phyloP scores from a whole-genome alignment of 2,329 filamentous ascomycete species.

The Xylaria sp. region DNA sequence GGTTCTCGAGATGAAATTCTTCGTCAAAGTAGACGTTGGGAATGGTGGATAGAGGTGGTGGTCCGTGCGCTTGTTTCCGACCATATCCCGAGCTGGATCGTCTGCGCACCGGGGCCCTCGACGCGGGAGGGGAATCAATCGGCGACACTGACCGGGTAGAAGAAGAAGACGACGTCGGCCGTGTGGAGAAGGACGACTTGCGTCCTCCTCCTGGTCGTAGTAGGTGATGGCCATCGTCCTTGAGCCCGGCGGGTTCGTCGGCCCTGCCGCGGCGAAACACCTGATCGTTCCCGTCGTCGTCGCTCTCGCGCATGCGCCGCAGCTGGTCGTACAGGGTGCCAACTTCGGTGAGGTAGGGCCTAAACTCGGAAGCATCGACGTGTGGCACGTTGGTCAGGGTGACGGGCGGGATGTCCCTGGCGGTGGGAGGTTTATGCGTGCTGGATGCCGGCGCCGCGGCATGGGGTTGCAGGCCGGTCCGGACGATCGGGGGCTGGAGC shows the following conservation, averaged over 20 bases:
- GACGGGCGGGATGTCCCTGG: slow-evolving; percentile 92
- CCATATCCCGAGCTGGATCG: slow-evolving; percentile 60
- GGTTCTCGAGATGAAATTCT: slow-evolving; percentile 94
- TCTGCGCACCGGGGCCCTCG: slow-evolving; percentile 48
- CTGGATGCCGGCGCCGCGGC: slow-evolving; percentile 75
- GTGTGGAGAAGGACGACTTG: slow-evolving; percentile 51
- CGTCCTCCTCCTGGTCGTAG: slow-evolving; percentile 58
- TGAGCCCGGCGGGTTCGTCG: slow-evolving; percentile 53
- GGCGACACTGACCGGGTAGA: slow-evolving; percentile 63
- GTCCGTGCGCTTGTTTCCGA: slow-evolving; percentile 73
- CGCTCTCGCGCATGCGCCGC: slow-evolving; percentile 80
- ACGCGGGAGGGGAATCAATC: slow-evolving; percentile 55
- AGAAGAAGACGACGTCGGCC: slow-evolving; percentile 56
- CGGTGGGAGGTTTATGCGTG: slow-evolving; percentile 82
- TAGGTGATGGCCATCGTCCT: slow-evolving; percentile 59
- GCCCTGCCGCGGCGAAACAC: slow-evolving; percentile 54
- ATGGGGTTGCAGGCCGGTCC: slow-evolving; percentile 86
- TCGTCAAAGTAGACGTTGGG: slow-evolving; percentile 95
- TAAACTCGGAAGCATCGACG: slow-evolving; percentile 82
- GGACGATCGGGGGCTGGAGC: slow-evolving; percentile 88
- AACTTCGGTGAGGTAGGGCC: slow-evolving; percentile 84
- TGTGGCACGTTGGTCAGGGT: slow-evolving; percentile 87
- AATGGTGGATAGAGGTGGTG: slow-evolving; percentile 90
- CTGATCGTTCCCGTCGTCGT: slow-evolving; percentile 67
- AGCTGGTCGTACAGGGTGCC: slow-evolving; percentile 90